Conservation (phyloP, 306 rosid species). For the Luffa acutangula region DNA sequence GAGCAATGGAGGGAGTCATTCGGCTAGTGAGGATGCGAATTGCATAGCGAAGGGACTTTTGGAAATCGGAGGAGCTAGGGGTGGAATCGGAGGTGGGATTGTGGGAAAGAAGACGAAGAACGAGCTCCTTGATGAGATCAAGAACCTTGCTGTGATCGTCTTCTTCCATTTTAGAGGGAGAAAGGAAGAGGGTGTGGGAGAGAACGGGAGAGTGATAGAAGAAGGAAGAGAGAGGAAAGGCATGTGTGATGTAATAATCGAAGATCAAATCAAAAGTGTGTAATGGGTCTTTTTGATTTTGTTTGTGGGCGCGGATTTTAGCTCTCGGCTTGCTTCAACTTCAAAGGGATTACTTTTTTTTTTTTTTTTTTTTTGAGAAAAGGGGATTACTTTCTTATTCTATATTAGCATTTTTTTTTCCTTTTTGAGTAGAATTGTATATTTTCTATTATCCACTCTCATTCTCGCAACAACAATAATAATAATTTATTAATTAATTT, state of each 20-base stretch:
- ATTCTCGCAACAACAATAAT: no score
- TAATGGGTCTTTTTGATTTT: background rate
- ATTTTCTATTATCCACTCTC: no score
- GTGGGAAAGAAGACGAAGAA: conserved; percentile 51
- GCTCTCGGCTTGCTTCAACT: background rate
- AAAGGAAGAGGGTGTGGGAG: background rate
- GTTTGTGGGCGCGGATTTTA: background rate
- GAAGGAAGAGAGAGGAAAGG: background rate
- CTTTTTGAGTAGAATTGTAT: no score
- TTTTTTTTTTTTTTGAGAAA: no score
- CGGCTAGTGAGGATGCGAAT: conserved; percentile 72
- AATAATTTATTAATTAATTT: no score
- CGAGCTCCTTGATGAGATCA: conserved; percentile 80
- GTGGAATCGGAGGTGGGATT: conserved; percentile 28
- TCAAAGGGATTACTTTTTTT: background rate
- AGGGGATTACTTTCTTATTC: no score
- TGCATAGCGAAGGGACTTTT: conserved; percentile 67
- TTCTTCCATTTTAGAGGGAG: conserved; percentile 48
- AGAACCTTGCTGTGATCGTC: conserved; percentile 68
- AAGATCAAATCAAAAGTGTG: background rate
- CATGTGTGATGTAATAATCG: background rate
- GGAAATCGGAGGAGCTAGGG: conserved; percentile 45
- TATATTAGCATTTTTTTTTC: no score
- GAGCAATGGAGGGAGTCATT: conserved; percentile 65
- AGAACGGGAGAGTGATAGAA: background rate